Base-by-base conservation (phyloP, 202 grass and related monocot species). In the Hordeum pubiflorum region DNA sequence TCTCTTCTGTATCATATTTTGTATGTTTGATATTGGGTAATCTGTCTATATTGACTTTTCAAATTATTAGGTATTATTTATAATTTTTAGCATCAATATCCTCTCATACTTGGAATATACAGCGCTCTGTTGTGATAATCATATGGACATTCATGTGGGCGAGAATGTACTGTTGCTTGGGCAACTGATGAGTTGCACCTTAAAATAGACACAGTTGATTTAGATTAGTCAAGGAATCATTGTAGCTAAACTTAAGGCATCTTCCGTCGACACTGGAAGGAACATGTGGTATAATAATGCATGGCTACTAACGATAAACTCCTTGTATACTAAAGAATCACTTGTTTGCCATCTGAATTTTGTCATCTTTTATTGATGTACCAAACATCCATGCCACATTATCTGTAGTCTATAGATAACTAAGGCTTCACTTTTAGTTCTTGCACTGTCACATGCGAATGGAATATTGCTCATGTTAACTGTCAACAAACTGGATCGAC, bases 1-100 rank as follows among this genome's bases (percentile, higher is more conserved):
- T 82, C 63, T 48, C 21, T 31, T 68, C 13, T 58, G 18, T 31
- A 27, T 52, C 5, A 9, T 32, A n/a, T 52, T 74, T 12, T 22
- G n/a, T 1, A 10, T 58, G 23, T 23, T 52, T 52, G 34, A 73
- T 81, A 58, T 63, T 62, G 10, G 22, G 26, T 37, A 12, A 33
- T 74, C 22, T n/a, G 48, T 82, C 74, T 86, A 32, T 52, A 40
- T 82, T 17, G 39, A 59, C 37, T 31, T 72, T 79, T 2, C 10
- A 38, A 81, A 55, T 65, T 85, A 21, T 52, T 52, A 7, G 46
- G 46, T 50, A 50, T 17, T 48, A 40, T 14, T 72, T 43, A 26
- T 57, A 7, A 59, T 22, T 26, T 52, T 73, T 34, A 23, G 48
- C 31, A 57, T 15, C 48, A 20, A 11, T 41, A 24, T 27, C 12